Percentiles rank a stretch among this genome's conserved stretches.
These are phyloP conservation scores for Amanita polypyramis DNA, from an alignment of 768 basidiomycete genomes.

Conservation along the genomic window DNA sequence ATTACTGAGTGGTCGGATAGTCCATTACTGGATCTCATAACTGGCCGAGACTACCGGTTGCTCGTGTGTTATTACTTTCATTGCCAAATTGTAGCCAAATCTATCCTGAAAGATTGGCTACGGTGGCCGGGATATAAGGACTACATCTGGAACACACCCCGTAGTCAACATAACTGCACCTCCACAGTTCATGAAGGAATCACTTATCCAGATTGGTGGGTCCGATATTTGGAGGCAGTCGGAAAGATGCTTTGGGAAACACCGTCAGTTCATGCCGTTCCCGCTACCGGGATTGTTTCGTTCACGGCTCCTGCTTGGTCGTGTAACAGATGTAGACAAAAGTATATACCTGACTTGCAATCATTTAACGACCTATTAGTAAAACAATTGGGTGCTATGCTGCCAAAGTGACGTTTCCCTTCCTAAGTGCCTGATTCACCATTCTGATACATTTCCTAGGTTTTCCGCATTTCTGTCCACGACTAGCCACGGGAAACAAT, in stretches of 20 bases:
- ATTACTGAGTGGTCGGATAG: neutral
- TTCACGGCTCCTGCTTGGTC: neutral
- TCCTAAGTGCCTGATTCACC: neutral
- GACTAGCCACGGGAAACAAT: too few relatives aligned
- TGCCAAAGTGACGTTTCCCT: neutral
- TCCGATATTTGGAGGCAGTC: conserved; percentile 2
- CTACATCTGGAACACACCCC: neutral
- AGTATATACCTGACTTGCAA: conserved; percentile 2
- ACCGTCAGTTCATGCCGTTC: neutral
- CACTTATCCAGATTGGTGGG: conserved; percentile 4
- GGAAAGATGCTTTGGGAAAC: neutral
- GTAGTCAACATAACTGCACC: neutral
- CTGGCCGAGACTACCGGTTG: neutral
- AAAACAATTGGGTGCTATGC: neutral
- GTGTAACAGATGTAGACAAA: neutral
- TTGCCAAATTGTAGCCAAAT: neutral
- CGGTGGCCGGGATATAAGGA: neutral
- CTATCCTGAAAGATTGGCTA: neutral
- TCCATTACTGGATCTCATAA: neutral
- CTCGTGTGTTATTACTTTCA: conserved; percentile 3
- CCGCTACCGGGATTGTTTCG: neutral
- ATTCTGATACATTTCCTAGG: neutral
- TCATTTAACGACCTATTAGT: neutral
- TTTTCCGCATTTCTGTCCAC: neutral
- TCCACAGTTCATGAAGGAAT: neutral